Evolutionary conservation across 768 basidiomycete genomes (phyloP).

Genomic region (Hygrophoropsis aurantiaca): DNA sequence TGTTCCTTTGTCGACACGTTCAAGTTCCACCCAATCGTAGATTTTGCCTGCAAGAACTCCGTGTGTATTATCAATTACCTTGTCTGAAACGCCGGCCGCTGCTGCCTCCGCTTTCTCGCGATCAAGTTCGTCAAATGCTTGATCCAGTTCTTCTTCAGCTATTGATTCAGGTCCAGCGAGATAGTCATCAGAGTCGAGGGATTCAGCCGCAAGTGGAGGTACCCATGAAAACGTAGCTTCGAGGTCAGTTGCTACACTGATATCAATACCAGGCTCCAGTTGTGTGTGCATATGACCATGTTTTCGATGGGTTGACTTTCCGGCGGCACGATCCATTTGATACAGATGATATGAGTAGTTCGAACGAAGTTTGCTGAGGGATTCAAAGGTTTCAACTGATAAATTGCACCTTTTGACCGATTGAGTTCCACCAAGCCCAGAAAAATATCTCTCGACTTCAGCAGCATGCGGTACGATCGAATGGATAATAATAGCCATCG

Average conservation of each 20-base stretch:
- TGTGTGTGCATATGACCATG: constrained; percentile 6
- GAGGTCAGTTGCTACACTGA: not conserved
- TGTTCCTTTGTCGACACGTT: not conserved
- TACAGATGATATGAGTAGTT: constrained; percentile 1
- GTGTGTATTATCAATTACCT: not conserved
- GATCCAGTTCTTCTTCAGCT: constrained; percentile 1
- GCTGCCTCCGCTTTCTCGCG: not conserved
- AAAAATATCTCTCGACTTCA: constrained; percentile 25
- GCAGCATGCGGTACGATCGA: constrained; percentile 28
- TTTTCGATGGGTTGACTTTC: not conserved
- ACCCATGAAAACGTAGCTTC: constrained; percentile 4
- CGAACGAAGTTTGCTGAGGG: constrained; percentile 1
- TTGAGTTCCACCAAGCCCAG: constrained; percentile 19
- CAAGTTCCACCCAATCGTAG: not conserved
- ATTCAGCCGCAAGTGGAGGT: not conserved
- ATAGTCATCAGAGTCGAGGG: not conserved
- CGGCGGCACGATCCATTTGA: not conserved
- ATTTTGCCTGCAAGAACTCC: not conserved
- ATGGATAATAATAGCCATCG: constrained; percentile 18
- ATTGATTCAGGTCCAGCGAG: constrained; percentile 3
- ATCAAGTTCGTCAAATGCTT: constrained; percentile 1
- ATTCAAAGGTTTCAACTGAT: constrained; percentile 4
- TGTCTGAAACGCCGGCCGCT: not conserved
- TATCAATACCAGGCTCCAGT: not conserved
- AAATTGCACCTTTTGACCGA: constrained; percentile 13